Evolutionary conservation across 164 flowering plant genomes (phyloP).

Genomic region (Tetrastigma voinierianum): DNA sequence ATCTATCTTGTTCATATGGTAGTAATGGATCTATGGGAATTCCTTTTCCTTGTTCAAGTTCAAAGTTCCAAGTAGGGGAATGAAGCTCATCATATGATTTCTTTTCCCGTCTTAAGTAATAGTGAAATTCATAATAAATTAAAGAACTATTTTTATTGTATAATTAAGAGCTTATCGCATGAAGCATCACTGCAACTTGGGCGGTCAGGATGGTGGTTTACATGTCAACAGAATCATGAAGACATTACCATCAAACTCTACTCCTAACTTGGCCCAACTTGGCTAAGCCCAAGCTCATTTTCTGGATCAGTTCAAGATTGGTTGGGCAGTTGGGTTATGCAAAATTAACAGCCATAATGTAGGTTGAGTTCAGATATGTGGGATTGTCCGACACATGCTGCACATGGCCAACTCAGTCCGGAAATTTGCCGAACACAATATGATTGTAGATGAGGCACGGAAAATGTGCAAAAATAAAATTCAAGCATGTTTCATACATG

Average conservation of each 20-base stretch:
- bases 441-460: background rate
- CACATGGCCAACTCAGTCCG: background rate
- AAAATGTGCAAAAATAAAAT: background rate
- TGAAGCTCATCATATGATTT: background rate
- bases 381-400: background rate
- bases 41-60: background rate
- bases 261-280: too few relatives aligned
- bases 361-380: too few relatives aligned
- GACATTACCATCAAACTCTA: too few relatives aligned
- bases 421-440: background rate
- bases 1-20: background rate
- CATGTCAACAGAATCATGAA: too few relatives aligned
- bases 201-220: too few relatives aligned
- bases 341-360: too few relatives aligned
- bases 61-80: background rate
- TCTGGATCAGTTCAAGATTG: background rate
- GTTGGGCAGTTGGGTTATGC: background rate
- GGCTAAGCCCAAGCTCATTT: too few relatives aligned
- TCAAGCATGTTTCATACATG: background rate
- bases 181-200: too few relatives aligned
- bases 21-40: background rate
- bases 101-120: too few relatives aligned
- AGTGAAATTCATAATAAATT: too few relatives aligned
- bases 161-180: too few relatives aligned
- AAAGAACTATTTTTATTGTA: too few relatives aligned